Conservation (phyloP, 2,329 filamentous ascomycete genomes). For the Meredithiella fracta region DNA sequence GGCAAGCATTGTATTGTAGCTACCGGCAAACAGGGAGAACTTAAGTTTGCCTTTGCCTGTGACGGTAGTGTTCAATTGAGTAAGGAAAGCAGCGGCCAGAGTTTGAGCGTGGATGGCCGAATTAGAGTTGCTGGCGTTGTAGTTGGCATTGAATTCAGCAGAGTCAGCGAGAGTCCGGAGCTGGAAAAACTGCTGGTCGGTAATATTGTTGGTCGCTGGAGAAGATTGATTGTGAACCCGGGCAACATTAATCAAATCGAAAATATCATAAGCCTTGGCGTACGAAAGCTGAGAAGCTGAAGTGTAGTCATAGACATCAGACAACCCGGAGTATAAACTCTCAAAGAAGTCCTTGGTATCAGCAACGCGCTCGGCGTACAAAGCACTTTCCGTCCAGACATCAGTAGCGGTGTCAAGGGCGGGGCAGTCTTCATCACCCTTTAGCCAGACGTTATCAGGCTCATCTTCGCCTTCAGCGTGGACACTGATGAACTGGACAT, state of each 20-base stretch:
- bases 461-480: constrained; percentile 20
- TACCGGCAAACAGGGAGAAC: constrained; percentile 22
- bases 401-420: constrained; percentile 18
- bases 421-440: constrained; percentile 23
- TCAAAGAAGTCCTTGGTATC: constrained; percentile 21
- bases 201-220: constrained; percentile 20
- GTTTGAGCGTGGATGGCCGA: constrained; percentile 21
- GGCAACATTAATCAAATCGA: constrained; percentile 23
- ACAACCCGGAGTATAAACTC: constrained; percentile 19
- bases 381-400: constrained; percentile 19
- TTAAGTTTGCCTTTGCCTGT: constrained; percentile 20
- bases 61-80: constrained; percentile 21
- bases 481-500: constrained; percentile 22
- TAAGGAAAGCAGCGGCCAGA: constrained; percentile 20
- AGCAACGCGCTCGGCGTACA: constrained; percentile 18
- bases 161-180: constrained; percentile 22
- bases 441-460: constrained; percentile 24
- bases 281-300: constrained; percentile 21
- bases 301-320: constrained; percentile 20
- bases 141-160: constrained; percentile 21
- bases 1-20: constrained; percentile 24
- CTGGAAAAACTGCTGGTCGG: constrained; percentile 21
- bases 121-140: constrained; percentile 19
- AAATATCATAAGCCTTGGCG: constrained; percentile 23
- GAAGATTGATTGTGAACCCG: constrained; percentile 21